Evolutionary conservation across 208 protist species (phyloP).

Genomic region (Trypanosoma scelopori): DNA sequence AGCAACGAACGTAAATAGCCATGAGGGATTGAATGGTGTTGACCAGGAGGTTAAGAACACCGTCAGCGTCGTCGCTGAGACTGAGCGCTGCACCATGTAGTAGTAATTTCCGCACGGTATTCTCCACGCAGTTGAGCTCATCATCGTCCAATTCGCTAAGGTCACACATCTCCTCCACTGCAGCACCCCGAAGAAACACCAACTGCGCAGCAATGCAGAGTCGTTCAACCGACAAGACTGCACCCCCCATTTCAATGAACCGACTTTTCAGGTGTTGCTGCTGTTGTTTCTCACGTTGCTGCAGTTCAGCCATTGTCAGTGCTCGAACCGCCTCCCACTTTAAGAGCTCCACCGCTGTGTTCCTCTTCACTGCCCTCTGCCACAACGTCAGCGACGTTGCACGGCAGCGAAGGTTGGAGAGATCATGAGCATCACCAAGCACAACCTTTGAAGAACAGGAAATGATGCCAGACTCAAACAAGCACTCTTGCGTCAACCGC

Average conservation of each 20-base stretch:
- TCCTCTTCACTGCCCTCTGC: conserved; percentile 5
- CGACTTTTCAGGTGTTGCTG: neutral
- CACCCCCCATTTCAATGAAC: neutral
- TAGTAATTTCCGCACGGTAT: conserved; percentile 13
- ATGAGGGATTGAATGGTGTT: conserved; percentile 14
- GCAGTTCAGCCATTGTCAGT: conserved; percentile 12
- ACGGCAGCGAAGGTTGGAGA: neutral
- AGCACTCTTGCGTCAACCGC: conserved; percentile 4
- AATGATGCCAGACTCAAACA: conserved; percentile 20
- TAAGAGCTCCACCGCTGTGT: conserved; percentile 10
- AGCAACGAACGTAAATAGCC: conserved; percentile 6
- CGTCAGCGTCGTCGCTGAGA: conserved; percentile 1
- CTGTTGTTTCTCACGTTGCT: conserved; percentile 12
- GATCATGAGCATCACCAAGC: neutral
- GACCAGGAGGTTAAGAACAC: neutral
- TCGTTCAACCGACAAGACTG: conserved; percentile 4
- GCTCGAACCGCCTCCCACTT: conserved; percentile 25
- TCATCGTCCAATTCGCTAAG: neutral
- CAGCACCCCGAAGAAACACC: conserved; percentile 5
- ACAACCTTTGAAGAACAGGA: neutral
- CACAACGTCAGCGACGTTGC: conserved; percentile 3
- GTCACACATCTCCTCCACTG: neutral
- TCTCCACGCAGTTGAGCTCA: neutral
- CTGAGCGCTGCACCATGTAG: conserved; percentile 10
- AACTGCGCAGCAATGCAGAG: conserved; percentile 22